Evolutionary conservation across 1,284 basidiomycete genomes (phyloP).

Genomic region (Melampsora abietis-canadensis): DNA sequence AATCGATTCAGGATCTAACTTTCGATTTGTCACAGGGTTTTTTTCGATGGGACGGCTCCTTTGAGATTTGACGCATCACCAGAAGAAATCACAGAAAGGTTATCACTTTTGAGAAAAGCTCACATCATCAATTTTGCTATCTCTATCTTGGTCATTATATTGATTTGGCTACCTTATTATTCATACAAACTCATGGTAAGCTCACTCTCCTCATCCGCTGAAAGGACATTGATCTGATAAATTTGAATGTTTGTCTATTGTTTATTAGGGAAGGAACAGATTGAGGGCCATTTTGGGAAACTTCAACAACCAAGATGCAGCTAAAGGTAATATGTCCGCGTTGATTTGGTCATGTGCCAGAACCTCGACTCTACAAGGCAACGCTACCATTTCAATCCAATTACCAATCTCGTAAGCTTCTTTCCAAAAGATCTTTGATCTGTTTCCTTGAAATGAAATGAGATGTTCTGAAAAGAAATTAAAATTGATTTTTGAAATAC

Average conservation of each 20-base stretch:
- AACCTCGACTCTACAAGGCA: conserved; percentile 35
- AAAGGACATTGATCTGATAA: neutral
- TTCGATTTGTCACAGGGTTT: neutral
- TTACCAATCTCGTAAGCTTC: conserved; percentile 31
- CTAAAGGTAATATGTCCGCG: conserved; percentile 37
- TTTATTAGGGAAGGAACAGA: conserved; percentile 16
- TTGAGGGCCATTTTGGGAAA: conserved; percentile 15
- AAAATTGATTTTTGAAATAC: neutral
- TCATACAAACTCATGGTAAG: conserved; percentile 21
- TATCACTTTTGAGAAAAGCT: conserved; percentile 20
- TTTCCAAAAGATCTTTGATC: neutral
- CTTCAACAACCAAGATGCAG: conserved; percentile 22
- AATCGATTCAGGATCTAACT: neutral
- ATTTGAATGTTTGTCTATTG: neutral
- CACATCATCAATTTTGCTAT: conserved; percentile 21
- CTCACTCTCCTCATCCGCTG: neutral
- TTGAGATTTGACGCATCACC: conserved; percentile 5
- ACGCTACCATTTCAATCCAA: conserved; percentile 15
- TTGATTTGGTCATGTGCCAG: conserved; percentile 18
- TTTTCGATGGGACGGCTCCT: conserved; percentile 13
- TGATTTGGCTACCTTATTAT: conserved; percentile 38
- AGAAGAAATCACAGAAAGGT: conserved; percentile 24
- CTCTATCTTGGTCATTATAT: conserved; percentile 9
- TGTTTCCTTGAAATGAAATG: neutral
- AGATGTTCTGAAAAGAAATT: neutral